A percentile compares a stretch with the other conserved stretches of the same genome.
These are phyloP conservation scores for Calonectria honghensis DNA, from an alignment of 2,329 filamentous ascomycete species.

Conservation along the genomic window DNA sequence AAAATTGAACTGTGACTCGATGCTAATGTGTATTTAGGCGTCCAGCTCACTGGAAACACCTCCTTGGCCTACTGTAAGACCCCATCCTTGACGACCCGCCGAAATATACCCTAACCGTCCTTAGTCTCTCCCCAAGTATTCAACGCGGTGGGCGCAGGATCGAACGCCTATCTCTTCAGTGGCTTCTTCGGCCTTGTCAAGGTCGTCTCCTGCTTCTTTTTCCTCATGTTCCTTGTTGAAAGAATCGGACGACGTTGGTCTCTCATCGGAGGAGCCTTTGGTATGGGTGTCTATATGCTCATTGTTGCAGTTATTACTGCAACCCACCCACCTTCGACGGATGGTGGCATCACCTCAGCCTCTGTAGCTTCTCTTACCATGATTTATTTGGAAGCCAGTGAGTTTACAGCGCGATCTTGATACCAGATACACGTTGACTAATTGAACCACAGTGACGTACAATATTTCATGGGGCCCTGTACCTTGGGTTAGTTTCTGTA, in stretches of 20 bases:
- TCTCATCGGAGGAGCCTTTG: constrained; percentile 68
- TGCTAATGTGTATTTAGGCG: constrained; percentile 48
- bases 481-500: constrained; percentile 62
- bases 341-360: constrained; percentile 58
- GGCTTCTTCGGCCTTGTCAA: constrained; percentile 73
- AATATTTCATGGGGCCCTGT: constrained; percentile 71
- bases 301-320: constrained; percentile 70
- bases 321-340: constrained; percentile 63
- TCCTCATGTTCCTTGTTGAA: constrained; percentile 70
- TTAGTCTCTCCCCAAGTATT: constrained; percentile 71
- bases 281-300: constrained; percentile 72
- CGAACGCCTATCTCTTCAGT: constrained; percentile 68
- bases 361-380: constrained; percentile 70
- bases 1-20: background rate
- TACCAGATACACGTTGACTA: background rate
- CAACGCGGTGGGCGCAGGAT: constrained; percentile 67
- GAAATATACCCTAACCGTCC: constrained; percentile 18
- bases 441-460: constrained; percentile 62
- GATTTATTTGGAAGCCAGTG: constrained; percentile 69
- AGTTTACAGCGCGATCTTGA: constrained; percentile 26
- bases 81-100: background rate
- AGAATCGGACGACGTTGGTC: constrained; percentile 68
- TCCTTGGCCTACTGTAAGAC: constrained; percentile 68
- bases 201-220: constrained; percentile 67
- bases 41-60: constrained; percentile 70